Evolutionary conservation across 768 basidiomycete genomes (phyloP).

Genomic region (Xerocomellus dryophilus): DNA sequence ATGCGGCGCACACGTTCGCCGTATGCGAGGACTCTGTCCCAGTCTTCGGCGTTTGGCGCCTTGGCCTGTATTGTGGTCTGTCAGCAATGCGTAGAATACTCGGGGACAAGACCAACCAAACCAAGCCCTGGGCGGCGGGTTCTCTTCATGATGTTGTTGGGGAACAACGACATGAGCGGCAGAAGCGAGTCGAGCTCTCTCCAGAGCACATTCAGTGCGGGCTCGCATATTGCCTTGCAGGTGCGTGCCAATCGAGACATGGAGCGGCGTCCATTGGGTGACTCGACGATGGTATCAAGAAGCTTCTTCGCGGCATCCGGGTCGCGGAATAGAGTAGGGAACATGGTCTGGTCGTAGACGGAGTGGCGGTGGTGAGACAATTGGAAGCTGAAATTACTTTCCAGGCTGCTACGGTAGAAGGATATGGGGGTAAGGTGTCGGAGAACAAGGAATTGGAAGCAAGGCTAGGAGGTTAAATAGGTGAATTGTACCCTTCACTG

Average conservation of each 20-base stretch:
- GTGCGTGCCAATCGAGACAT: slow-evolving; percentile 72
- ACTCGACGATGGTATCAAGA: slow-evolving; percentile 50
- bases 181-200: slow-evolving; percentile 72
- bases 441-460: slow-evolving; percentile 39
- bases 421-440: slow-evolving; percentile 35
- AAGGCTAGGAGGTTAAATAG: slow-evolving; percentile 29
- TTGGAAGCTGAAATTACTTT: slow-evolving; percentile 26
- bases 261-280: slow-evolving; percentile 63
- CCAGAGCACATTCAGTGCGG: slow-evolving; percentile 71
- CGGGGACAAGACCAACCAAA: slow-evolving; percentile 49
- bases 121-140: slow-evolving; percentile 71
- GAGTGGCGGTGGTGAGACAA: slow-evolving; percentile 41
- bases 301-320: slow-evolving; percentile 53
- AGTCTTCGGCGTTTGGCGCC: slow-evolving; percentile 64
- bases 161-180: slow-evolving; percentile 72
- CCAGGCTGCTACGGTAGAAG: slow-evolving; percentile 30
- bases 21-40: slow-evolving; percentile 63
- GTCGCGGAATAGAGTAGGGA: slow-evolving; percentile 58
- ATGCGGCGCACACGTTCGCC: slow-evolving; percentile 66
- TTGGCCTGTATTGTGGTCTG: slow-evolving; percentile 42
- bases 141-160: slow-evolving; percentile 63
- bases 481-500: slow-evolving; percentile 41
- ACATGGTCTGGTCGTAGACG: slow-evolving; percentile 50
- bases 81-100: slow-evolving; percentile 4
- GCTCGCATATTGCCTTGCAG: slow-evolving; percentile 70